A percentile compares a stretch with the other conserved stretches of the same genome.
Conservation (phyloP, 169 alveolate species). For the Amoebophrya sp. region DNA sequence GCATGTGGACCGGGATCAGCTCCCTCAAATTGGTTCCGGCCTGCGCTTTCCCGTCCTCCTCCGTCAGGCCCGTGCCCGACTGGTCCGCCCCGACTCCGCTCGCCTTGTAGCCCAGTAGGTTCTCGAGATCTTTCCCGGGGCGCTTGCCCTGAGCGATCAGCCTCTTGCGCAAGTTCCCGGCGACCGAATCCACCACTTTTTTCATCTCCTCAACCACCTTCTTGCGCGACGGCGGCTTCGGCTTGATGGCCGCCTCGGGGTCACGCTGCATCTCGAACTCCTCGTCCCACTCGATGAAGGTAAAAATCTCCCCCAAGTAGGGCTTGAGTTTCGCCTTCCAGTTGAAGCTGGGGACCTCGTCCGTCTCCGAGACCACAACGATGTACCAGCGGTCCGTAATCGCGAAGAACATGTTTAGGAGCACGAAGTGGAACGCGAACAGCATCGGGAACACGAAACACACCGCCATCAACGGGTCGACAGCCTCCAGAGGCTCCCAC, state of each 20-base stretch:
- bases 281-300: neutral
- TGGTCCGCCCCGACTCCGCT: too few species aligned
- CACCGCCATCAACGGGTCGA: neutral
- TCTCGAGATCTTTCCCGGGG: too few species aligned
- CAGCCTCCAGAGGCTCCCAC: neutral
- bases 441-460: neutral
- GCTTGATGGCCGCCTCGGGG: neutral
- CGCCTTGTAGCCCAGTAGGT: too few species aligned
- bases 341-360: neutral
- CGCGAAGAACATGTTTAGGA: neutral
- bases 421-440: neutral
- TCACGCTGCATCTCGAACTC: neutral
- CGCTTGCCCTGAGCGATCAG: neutral
- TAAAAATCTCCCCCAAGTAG: neutral
- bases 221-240: neutral
- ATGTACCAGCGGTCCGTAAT: neutral
- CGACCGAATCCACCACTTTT: neutral
- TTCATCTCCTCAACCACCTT: neutral
- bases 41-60: too few species aligned
- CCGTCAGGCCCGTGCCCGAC: too few species aligned
- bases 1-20: neutral
- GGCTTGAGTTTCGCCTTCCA: neutral
- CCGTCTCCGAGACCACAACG: neutral
- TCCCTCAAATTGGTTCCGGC: neutral
- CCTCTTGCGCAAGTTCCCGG: neutral